Base-by-base conservation (phyloP, 2,329 filamentous ascomycete genomes). In the Verticillium tricorpus region DNA sequence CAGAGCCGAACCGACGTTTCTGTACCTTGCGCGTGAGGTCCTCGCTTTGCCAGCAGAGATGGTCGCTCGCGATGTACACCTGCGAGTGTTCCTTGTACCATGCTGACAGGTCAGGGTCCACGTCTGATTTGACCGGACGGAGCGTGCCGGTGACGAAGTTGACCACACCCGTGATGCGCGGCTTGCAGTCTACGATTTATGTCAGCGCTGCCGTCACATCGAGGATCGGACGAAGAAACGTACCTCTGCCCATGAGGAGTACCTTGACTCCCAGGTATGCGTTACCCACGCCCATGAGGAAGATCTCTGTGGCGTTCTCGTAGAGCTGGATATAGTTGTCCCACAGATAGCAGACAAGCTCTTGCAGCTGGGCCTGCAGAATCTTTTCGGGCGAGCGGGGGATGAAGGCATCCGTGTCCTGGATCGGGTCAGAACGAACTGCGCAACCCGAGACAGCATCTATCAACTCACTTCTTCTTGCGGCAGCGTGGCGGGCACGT, bases 291-390 rank as follows among this genome's bases (percentile, higher is more conserved):
- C 95, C 94, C 71, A 99, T 82, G 25, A 99, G 80, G 71, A 96
- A 91, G 17, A 98, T 85, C 59, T 94, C 86, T 6, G 89, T 87
- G 0, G 85, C 81, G 2, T 89, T 77, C 19, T 91, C 84, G 58
- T 88, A 88, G 35, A 91, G 82, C 79, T 97, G 91, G 22, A 99
- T 87, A 71, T 97, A 97, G 71, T 99, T 99, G 69, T 97, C 93
- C 95, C 95, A 99, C 15, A 99, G 80, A 70, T 97, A 98, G 63
- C 85, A 87, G 5, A 94, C 86, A 12, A 97, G 79, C 64, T 94
- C 88, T 64, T 90, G 87, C 0, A 85, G 88, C 73, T 85, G 85
- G 60, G 81, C 79, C 64, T 89, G 82, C 8, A 86, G 71, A 1
- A 74, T 75, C 59, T 73, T 76, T 66, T 84, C 84, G 34, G 76